Evolutionary conservation across 2,329 filamentous ascomycete genomes (phyloP), one percentile per base, ranked within the genome.

Genomic region (Pseudogymnoascus sp.): DNA sequence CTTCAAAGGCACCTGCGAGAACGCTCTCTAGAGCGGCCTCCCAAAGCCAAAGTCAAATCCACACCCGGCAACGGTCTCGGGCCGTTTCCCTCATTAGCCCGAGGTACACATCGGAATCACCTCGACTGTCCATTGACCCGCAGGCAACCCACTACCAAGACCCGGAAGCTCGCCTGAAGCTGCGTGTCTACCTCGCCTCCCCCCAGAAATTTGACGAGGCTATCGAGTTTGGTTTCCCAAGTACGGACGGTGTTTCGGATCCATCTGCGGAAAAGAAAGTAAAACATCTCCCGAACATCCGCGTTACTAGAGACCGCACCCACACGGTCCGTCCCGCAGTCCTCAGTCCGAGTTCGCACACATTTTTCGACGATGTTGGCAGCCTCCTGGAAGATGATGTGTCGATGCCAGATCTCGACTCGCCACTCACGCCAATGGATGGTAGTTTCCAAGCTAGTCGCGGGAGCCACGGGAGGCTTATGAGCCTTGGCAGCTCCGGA

Each of bases 121-220:
- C 77, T 0, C 70, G 78, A 11, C 74, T 79, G 1, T 79, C 79
- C 18, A 83, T 89, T 62, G 90, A 95, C 67, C 81, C 87, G 4
- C 79, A 82, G 34, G 89, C 90, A 3, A 84, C 89, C 37, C 89
- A 96, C 74, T 97, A 96, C 70, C 90, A 91, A 71, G 91, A 97
- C 67, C 91, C 91, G 0, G 90, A 96, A 71, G 90, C 92, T 38
- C 84, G 93, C 34, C 80, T 90, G 67, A 96, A 95, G 74, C 78
- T 97, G 18, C 86, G 91, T 11, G 85, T 90, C 6, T 96, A 92
- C 69, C 82, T 96, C 18, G 89, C 90, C 6, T 96, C 91, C 1
- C 89, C 92, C 0, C 90, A 96, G 67, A 96, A 96, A 71, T 97
- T 97, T 67, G 93, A 97, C 71, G 93, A 97, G 74, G 91, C 90